Base-by-base conservation (phyloP, 352 stramenopile genomes). In the Globisporangium radiosum region DNA sequence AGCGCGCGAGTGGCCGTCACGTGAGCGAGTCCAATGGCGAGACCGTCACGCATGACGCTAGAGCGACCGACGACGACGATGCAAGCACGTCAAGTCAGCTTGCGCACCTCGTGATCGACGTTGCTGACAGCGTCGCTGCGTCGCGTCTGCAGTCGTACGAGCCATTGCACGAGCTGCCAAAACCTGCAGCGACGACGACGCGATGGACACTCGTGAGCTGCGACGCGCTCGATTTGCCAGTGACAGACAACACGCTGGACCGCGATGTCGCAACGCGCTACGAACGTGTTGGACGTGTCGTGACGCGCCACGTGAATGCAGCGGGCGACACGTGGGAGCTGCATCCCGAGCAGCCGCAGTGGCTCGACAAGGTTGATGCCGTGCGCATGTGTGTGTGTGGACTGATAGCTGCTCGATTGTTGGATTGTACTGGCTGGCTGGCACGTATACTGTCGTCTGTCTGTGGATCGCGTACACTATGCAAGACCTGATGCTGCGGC, bases 331-430 rank as follows among this genome's bases (percentile, higher is more conserved):
- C 39, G 25, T 68, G 57, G 62, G 52, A 9, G 19, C 51, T 68
- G 14, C 36, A 37, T 13, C 43, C 51, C 37, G 25, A 42, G 45
- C 62, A 52, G 19, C 62, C 62, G 11, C 17, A 14, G 11, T 68
- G 62, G 62, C 52, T 65, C 17, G 47, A 64, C n/a, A 33, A 60
- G 57, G 62, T 65, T 60, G 14, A 11, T 44, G 25, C 7, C 14
- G 14, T 36, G 2, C 17, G 5, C 39, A 3, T 19, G 19, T 56
- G n/a, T 6, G 52, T 49, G 25, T 54, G 19, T 52, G 15, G 7
- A 15, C 17, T 47, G 14, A 4, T n/a, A 17, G n/a, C 6, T 51
- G n/a, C n/a, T 7, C 7, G 10, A 25, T 4, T 45, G 2, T 5
- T 7, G 13, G 3, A 47, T 0, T 13, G 43, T 1, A 25, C 25